Conservation (phyloP, 2,329 filamentous ascomycete species). For the Claviceps quebecensis region DNA sequence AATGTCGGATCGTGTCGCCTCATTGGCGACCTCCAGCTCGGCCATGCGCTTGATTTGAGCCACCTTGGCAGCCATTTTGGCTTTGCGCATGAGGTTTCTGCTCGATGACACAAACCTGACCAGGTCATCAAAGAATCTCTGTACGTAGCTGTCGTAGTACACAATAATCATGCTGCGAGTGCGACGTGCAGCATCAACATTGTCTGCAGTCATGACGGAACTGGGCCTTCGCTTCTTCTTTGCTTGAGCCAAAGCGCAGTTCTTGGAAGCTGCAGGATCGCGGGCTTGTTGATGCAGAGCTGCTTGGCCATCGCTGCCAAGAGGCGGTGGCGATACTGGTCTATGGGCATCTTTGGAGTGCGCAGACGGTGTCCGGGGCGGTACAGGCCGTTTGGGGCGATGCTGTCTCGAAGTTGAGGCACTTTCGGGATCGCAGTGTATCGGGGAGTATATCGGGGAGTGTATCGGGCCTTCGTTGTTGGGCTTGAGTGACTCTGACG, state of each 20-base stretch:
- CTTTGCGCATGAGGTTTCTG: conserved; percentile 74
- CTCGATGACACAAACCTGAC: conserved; percentile 71
- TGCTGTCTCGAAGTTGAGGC: neutral
- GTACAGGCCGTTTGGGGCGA: conserved; percentile 3
- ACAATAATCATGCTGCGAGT: conserved; percentile 67
- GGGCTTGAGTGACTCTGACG: conserved; percentile 38
- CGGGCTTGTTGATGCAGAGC: conserved; percentile 23
- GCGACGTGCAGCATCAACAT: conserved; percentile 43
- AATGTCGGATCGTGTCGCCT: conserved; percentile 27
- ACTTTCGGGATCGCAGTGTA: conserved; percentile 10
- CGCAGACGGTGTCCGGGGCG: conserved; percentile 11
- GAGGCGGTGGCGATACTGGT: conserved; percentile 16
- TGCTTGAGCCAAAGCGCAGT: conserved; percentile 31
- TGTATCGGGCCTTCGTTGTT: conserved; percentile 27
- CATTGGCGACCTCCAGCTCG: conserved; percentile 42
- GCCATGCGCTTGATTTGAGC: conserved; percentile 48
- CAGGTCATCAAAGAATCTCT: conserved; percentile 67
- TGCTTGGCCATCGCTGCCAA: conserved; percentile 7
- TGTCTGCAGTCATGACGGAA: conserved; percentile 36
- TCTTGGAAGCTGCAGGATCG: conserved; percentile 31
- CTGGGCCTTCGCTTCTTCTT: conserved; percentile 37
- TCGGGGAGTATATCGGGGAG: conserved; percentile 10
- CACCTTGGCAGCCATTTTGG: conserved; percentile 68
- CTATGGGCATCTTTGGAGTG: conserved; percentile 6
- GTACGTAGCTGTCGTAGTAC: conserved; percentile 83